Evolutionary conservation across 1,284 basidiomycete species (phyloP).

Genomic region (Anthracocystis panici-leucophaei): DNA sequence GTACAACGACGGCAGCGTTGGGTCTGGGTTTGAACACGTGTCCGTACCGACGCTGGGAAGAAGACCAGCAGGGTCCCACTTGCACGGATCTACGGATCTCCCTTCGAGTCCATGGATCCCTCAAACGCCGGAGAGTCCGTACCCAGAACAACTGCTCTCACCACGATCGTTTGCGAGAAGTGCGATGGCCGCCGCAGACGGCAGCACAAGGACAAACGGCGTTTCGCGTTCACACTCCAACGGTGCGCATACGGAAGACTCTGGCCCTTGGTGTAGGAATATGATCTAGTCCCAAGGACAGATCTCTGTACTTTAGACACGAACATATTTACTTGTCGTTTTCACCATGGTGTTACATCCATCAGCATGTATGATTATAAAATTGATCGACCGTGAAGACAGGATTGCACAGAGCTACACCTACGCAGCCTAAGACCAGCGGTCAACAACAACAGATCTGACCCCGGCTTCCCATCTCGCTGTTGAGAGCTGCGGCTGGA

Average conservation of each 20-base stretch:
- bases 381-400: too few relatives aligned
- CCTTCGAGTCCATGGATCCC: conserved; percentile 28
- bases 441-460: too few relatives aligned
- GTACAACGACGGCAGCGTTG: neutral
- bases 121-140: conserved; percentile 31
- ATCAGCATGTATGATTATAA: too few relatives aligned
- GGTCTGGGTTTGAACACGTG: conserved; percentile 11
- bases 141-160: conserved; percentile 20
- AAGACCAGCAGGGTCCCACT: neutral
- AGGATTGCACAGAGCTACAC: too few relatives aligned
- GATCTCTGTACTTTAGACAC: neutral
- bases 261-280: neutral
- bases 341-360: too few relatives aligned
- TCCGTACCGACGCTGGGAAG: conserved; percentile 6
- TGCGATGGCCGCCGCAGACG: neutral
- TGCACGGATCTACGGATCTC: neutral
- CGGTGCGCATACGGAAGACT: neutral
- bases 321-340: too few relatives aligned
- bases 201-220: neutral
- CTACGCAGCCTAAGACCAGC: too few relatives aligned
- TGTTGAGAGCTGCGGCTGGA: too few relatives aligned
- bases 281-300: neutral
- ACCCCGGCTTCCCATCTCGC: too few relatives aligned
- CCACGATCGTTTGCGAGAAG: conserved; percentile 16
- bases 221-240: neutral